Evolutionary conservation across 2,329 filamentous ascomycete species (phyloP), one percentile per base, ranked within the genome.

Genomic region (Iodosphaeria phyllophila): DNA sequence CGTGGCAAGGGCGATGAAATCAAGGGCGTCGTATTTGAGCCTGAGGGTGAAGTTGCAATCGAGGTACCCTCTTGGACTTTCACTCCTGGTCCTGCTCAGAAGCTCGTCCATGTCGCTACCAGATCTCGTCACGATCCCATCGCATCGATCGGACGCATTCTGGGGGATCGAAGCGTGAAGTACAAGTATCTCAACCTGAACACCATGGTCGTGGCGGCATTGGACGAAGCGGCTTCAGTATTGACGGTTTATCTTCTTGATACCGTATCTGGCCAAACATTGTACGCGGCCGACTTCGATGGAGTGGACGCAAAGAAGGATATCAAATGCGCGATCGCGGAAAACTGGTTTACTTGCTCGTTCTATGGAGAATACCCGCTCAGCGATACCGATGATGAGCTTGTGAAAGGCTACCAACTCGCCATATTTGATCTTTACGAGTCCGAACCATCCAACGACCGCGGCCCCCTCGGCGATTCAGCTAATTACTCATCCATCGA

Each of bases 121-220:
- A 65, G 74, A 23, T 72, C 80, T 7, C 43, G 64, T 3, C 75
- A 86, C 34, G 84, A 98, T 38, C 82, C 82, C 0, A 73, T 95
- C 23, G 86, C 89, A 3, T 95, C 89, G 1, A 92, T 98, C 37
- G 89, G 89, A 7, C 82, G 80, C 30, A 89, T 95, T 2, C 65
- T 98, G 13, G 84, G 83, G 14, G 77, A 98, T 41, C 70, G 89
- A 21, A 74, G 73, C n/a, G 89, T 98, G 23, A 66, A 86, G 33
- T 98, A 98, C 67, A 98, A 98, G 53, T 95, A 95, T 45, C 56
- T 98, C 20, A 92, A 91, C 52, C 71, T 79, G 1, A 93, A 92
- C 49, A 64, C 80, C 5, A 59, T 83, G 3, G 62, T 95, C 1
- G 59, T 92, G 22, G 78, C 77, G 2, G 61, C 78, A 2, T 52